A percentile compares a stretch with the other conserved stretches of the same genome.
phyloP scores from a whole-genome alignment of 2,329 filamentous ascomycete genomes.

The Penicillium sp. region DNA sequence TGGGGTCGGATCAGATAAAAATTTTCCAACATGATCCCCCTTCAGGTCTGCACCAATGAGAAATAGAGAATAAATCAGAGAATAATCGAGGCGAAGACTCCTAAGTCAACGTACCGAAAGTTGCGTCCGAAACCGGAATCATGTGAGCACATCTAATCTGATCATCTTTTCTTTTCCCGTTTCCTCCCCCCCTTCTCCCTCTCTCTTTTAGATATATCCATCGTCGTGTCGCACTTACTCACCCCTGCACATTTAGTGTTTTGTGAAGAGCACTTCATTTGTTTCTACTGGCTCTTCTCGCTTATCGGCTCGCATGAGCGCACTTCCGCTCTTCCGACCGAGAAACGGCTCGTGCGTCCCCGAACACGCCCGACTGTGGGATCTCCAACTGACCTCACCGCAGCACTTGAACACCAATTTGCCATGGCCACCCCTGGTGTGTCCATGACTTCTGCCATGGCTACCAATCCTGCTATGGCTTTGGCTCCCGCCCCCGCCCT shows the following conservation, averaged over 20 bases:
- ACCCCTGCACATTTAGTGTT: not conserved
- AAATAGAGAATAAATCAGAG: slow-evolving; percentile 1
- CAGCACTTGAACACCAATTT: slow-evolving; percentile 22
- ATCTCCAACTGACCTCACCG: slow-evolving; percentile 21
- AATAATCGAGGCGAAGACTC: not conserved
- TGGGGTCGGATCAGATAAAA: slow-evolving; percentile 24
- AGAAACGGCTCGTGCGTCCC: slow-evolving; percentile 29
- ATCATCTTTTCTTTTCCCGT: slow-evolving; percentile 26
- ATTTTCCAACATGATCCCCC: not conserved
- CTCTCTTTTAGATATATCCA: not conserved
- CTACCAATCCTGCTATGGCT: slow-evolving; percentile 30
- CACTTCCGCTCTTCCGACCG: slow-evolving; percentile 40
- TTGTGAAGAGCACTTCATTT: not conserved
- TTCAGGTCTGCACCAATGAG: slow-evolving; percentile 1
- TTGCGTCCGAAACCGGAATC: slow-evolving; percentile 27
- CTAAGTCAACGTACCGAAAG: slow-evolving; percentile 5
- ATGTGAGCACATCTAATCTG: slow-evolving; percentile 31
- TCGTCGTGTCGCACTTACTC: not conserved
- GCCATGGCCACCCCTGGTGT: slow-evolving; percentile 42
- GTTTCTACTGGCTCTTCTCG: slow-evolving; percentile 23
- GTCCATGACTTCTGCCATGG: slow-evolving; percentile 40
- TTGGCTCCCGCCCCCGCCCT: slow-evolving; percentile 38
- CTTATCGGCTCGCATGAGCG: slow-evolving; percentile 33
- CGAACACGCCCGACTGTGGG: slow-evolving; percentile 22
- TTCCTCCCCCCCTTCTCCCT: not conserved